Evolutionary conservation across 73 alveolate genomes (phyloP).

Genomic region (Paramecium biaurelia): DNA sequence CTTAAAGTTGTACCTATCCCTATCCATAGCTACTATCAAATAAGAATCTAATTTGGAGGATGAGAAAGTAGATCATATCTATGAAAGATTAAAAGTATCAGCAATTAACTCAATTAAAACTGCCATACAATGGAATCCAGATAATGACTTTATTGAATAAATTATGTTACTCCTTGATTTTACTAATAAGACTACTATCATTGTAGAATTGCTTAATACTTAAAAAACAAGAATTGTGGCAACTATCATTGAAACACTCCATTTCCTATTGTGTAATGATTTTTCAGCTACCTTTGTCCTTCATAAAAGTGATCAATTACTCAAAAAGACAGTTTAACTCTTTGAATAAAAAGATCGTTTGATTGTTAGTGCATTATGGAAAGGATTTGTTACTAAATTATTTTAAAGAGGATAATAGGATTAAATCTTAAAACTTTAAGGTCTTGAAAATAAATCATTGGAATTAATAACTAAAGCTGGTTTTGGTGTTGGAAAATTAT

Average conservation of each 20-base stretch:
- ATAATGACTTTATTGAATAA: not conserved
- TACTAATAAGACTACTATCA: not conserved
- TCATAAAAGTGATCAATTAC: not conserved
- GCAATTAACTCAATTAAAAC: not conserved
- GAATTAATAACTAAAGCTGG: constrained; percentile 7
- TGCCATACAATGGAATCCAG: constrained; percentile 17
- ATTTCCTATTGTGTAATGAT: not conserved
- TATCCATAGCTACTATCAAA: not conserved
- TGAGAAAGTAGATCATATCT: constrained; percentile 3
- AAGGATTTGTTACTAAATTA: constrained; percentile 8
- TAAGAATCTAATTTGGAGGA: not conserved
- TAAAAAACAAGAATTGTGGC: constrained; percentile 1
- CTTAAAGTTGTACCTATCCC: not conserved
- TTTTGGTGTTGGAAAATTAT: constrained; percentile 22
- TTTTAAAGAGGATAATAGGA: not conserved
- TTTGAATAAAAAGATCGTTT: constrained; percentile 44
- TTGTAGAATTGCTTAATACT: not conserved
- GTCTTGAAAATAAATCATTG: not conserved
- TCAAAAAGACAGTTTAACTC: not conserved
- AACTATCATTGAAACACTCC: not conserved
- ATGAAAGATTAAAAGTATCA: constrained; percentile 2
- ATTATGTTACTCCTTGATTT: not conserved
- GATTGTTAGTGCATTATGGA: constrained; percentile 24
- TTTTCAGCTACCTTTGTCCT: not conserved
- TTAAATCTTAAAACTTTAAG: not conserved